Evolutionary conservation across 192 early-diverging fungal species (phyloP).

Genomic region (Entomortierella chlamydospora): DNA sequence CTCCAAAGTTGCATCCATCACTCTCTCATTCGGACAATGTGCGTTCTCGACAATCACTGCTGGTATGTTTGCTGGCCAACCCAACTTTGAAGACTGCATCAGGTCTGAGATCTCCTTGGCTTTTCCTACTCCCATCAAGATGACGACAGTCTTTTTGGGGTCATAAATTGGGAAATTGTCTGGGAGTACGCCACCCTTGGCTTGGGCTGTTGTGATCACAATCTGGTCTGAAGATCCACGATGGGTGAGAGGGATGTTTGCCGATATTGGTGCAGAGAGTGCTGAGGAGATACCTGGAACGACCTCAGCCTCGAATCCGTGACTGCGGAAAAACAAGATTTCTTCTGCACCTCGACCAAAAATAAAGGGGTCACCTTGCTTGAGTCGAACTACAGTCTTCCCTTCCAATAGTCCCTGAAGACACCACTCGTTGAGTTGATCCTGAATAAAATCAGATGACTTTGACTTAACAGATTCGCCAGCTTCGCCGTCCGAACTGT

Average conservation of each 20-base stretch:
- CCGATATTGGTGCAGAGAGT: conserved; percentile 79
- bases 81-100: conserved; percentile 50
- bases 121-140: conserved; percentile 88
- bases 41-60: conserved; percentile 88
- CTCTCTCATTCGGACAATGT: conserved; percentile 79
- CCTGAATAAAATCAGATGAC: conserved; percentile 78
- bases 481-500: conserved; percentile 1
- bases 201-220: conserved; percentile 84
- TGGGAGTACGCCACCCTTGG: conserved; percentile 82
- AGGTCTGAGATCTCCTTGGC: conserved; percentile 73
- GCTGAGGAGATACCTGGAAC: conserved; percentile 85
- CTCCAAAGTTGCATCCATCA: conserved; percentile 71
- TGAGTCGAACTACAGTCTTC: conserved; percentile 83
- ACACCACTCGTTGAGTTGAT: conserved; percentile 79
- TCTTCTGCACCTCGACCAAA: conserved; percentile 96
- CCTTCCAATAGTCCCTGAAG: conserved; percentile 75
- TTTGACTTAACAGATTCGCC: conserved; percentile 38
- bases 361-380: conserved; percentile 94
- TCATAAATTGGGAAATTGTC: conserved; percentile 73
- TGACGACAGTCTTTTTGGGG: conserved; percentile 78
- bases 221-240: conserved; percentile 90
- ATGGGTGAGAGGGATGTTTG: conserved; percentile 87
- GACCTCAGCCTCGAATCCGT: conserved; percentile 72
- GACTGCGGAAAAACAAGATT: conserved; percentile 74
- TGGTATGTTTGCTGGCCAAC: conserved; percentile 76